Evolutionary conservation across 2,329 filamentous ascomycete genomes (phyloP), one percentile per base, ranked within the genome.

Genomic region (Nemania bipapillata): DNA sequence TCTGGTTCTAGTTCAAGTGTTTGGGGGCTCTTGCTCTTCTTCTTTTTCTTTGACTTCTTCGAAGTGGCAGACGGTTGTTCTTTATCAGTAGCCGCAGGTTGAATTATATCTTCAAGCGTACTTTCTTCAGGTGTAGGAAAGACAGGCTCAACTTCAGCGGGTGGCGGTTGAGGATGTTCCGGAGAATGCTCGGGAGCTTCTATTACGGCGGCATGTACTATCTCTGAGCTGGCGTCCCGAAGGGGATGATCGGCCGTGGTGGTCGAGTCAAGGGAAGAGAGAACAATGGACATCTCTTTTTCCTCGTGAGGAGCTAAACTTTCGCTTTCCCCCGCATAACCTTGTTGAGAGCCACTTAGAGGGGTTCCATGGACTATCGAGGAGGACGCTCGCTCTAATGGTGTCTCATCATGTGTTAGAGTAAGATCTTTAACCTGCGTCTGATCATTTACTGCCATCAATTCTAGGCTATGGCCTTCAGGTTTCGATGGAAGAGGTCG

Each of bases 251-350:
- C 66, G 17, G 37, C 22, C 56, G 22, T 22, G 8, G 22, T 15
- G 12, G 17, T 24, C n/a, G 20, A 28, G 17, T 66, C 63, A 9
- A 15, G 35, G 22, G 17, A 22, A 11, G 42, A 15, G 28, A 47
- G 7, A 32, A 15, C 15, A 35, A 22, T 26, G 45, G 61, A 3
- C 24, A 47, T 56, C 42, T 73, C 71, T 11, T 68, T 65, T 3
- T 71, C 70, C 52, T n/a, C n/a, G n/a, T 17, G 56, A 24, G 59
- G 20, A 54, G 12, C 54, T 50, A 64, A 70, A 62, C 76, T 74
- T 56, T 74, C 77, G 66, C 64, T 71, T 65, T 75, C 75, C 68
- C 75, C 77, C 63, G 77, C 77, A 65, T 74, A 76, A 4, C 53
- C 70, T 59, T 76, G 75, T 67, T 76, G 70, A 12, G 72, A 66